Base-by-base conservation (phyloP, 768 basidiomycete genomes). In the Panellus pusillus region DNA sequence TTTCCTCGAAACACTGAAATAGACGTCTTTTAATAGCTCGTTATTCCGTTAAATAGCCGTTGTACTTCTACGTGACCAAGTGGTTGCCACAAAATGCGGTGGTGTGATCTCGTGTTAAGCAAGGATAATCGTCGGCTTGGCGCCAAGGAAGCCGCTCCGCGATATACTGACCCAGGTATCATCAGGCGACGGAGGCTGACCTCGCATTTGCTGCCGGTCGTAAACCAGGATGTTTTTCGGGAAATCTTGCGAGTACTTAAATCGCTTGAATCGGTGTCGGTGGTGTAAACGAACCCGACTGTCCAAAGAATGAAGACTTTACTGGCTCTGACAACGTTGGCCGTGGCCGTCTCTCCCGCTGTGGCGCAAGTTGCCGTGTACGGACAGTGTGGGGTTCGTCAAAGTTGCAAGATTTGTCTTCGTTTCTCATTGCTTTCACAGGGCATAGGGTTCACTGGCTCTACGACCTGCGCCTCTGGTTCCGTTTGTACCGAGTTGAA, bases 321-420 rank as follows among this genome's bases (percentile, higher is more conserved):
- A 14, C 55, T 67, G 52, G 59, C 68, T 17, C 62, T 73, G 41
- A 64, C 71, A 15, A 64, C 70, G 48, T 52, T 57, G 47, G 56
- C 56, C 6, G 40, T 75, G 44, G 69, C 73, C 17, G 50, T 72
- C 38, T 61, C 66, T 28, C 64, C 67, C 8, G 71, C 63, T 47
- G 53, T 64, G 9, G 66, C 70, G 7, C 32, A 35, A 35, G 74
- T 77, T 37, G 59, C 75, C 28, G 72, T 77, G 52, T 82, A 70
- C 65, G 79, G 79, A 6, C 80, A 82, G 65, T 82, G 80, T 65
- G 80, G 79, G 32, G 75, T 75, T 63, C n/a, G 32, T 35, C 32
- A 9, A 35, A 35, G 32, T 14, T 35, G 69, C 61, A 36, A 32
- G 19, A n/a, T 58, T 62, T 29, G 40, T 65, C 57, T 28, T 12